Evolutionary conservation across 2,329 filamentous ascomycete species (phyloP), one percentile per base, ranked within the genome.

Genomic region (Dothidotthia symphoricarpi): DNA sequence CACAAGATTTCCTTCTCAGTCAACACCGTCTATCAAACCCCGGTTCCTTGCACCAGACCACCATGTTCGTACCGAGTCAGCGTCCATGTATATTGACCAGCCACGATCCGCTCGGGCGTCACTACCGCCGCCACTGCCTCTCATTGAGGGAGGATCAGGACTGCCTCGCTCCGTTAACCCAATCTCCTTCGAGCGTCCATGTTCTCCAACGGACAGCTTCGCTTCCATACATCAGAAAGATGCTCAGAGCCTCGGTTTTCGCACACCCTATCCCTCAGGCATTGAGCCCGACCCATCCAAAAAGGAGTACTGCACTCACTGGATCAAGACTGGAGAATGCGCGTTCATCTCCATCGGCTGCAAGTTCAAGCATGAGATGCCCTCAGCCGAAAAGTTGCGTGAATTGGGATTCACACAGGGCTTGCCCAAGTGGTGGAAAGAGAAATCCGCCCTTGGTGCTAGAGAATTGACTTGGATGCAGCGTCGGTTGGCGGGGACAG

Each of bases 351-450:
- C 94, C 63, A 83, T 90, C 58, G 89, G 90, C 0, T 95, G 90
- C 70, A 81, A 83, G 49, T 95, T 82, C 73, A 91, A 89, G 69
- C 90, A 95, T 63, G 86, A 93, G 63, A 95, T 95, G 85, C 90
- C 90, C 0, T 81, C 89, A 48, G 73, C 74, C 34, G 70, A 73
- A 0, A 86, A 81, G 1, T 79, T 94, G 52, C 70, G 78, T 28
- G 73, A 76, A 6, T 74, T 95, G 3, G 90, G 90, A 0, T 76
- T 95, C 34, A 67, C 68, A 2, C 27, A 47, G 7, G 66, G 68
- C 3, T 66, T 75, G 12, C 80, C 80, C 7, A 62, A 64, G 6
- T 83, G 80, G 80, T 81, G 72, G 56, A 69, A 71, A 36, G 74
- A 81, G 36, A 72, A 74, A 51, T 52, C 46, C 15, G 59, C 59